These are phyloP conservation scores for Phytophthora pistaciae DNA, from an alignment of 352 stramenopile genomes.

Conservation along the genomic window DNA sequence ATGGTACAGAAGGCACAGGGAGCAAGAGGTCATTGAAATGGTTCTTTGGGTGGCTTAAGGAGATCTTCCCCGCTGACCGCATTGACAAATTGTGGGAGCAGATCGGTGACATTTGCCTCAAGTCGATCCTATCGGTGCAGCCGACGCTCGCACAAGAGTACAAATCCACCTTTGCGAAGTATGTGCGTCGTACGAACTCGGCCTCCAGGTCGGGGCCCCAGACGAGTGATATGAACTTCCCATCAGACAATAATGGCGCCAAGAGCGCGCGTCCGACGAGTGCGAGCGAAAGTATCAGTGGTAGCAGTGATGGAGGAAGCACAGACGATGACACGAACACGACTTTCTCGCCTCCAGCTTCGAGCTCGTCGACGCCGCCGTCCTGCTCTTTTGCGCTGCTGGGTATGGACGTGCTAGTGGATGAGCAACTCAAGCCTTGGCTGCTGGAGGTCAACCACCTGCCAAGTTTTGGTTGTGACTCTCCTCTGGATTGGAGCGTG, in stretches of 20 bases:
- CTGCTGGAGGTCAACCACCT: slow-evolving; percentile 99
- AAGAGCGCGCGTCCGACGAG: slow-evolving; percentile 31
- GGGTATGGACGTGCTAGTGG: slow-evolving; percentile 97
- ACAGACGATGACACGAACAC: slow-evolving; percentile 6
- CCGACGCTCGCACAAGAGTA: slow-evolving; percentile 95
- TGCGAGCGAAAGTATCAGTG: slow-evolving; percentile 13
- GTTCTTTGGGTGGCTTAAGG: slow-evolving; percentile 93
- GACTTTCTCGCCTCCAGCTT: slow-evolving; percentile 5
- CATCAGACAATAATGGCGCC: slow-evolving; percentile 1
- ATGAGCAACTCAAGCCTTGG: slow-evolving; percentile 95
- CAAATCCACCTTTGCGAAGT: slow-evolving; percentile 86
- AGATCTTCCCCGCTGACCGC: slow-evolving; percentile 62
- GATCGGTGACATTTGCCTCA: slow-evolving; percentile 95
- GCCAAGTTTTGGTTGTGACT: slow-evolving; percentile 96
- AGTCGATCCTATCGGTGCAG: slow-evolving; percentile 94
- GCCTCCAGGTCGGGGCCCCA: slow-evolving; percentile 38
- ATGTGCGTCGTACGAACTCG: slow-evolving; percentile 64
- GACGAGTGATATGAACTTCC: slow-evolving; percentile 9
- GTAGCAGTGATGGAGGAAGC: slow-evolving; percentile 8
- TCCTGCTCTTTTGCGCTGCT: slow-evolving; percentile 93
- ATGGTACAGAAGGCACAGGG: slow-evolving; percentile 62
- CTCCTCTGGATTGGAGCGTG: slow-evolving; percentile 94
- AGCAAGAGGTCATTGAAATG: slow-evolving; percentile 92
- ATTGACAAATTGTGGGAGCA: slow-evolving; percentile 90
- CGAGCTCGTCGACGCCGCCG: slow-evolving; percentile 17